These are phyloP conservation scores for Cucumis sativus DNA, from an alignment of 306 rosid genomes.

Conservation along the genomic window DNA sequence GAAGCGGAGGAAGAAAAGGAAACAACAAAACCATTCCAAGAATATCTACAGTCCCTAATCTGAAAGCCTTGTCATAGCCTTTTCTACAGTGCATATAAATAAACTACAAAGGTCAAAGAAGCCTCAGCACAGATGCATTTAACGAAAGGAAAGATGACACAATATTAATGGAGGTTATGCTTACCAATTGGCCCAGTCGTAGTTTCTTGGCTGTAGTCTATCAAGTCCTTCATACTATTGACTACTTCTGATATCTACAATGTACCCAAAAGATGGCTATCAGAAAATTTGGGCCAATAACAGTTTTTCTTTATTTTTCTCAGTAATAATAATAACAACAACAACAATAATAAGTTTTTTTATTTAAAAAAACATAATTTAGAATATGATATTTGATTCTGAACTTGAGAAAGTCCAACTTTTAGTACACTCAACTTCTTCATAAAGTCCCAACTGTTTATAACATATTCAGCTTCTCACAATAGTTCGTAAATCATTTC, in stretches of 20 bases:
- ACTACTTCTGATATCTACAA: constrained; percentile 94
- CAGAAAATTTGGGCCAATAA: background rate
- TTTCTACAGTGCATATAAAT: background rate
- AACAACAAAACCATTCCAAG: background rate
- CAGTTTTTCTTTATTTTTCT: background rate
- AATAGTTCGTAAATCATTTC: background rate
- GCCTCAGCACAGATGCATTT: background rate
- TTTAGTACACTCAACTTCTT: background rate
- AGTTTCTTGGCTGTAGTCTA: constrained; percentile 87
- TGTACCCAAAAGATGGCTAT: background rate
- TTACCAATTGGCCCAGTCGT: constrained; percentile 89
- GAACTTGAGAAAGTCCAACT: background rate
- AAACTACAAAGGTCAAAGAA: background rate
- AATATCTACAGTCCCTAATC: background rate
- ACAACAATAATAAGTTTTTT: background rate
- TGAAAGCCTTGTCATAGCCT: background rate
- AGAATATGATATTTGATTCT: background rate
- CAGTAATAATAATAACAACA: background rate
- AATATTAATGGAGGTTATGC: constrained; percentile 14
- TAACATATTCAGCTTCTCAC: background rate
- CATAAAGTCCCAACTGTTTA: background rate
- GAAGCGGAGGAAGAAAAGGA: background rate
- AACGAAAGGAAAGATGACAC: background rate
- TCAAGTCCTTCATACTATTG: constrained; percentile 96
- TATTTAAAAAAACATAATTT: background rate